These are phyloP conservation scores for Diaporthe ilicicola DNA, from an alignment of 2,329 filamentous ascomycete genomes.

Conservation along the genomic window DNA sequence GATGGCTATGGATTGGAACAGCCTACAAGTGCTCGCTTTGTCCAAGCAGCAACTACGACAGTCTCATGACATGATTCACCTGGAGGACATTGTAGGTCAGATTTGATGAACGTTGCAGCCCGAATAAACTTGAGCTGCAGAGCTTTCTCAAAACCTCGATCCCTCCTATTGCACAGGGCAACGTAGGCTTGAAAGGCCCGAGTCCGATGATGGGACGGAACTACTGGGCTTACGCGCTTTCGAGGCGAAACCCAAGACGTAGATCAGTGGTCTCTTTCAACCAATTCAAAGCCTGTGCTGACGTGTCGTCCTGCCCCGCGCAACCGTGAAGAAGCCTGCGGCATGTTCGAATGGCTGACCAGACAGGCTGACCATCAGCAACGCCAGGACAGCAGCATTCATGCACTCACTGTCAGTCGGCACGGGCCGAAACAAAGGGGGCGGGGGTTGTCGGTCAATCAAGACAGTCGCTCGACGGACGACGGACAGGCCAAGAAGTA, in stretches of 20 bases:
- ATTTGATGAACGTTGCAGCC: background rate
- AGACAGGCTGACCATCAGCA: no score
- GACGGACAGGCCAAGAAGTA: background rate
- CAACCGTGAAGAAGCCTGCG: background rate
- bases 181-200: background rate
- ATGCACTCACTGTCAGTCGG: background rate
- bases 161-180: background rate
- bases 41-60: background rate
- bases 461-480: background rate
- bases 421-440: slow-evolving; percentile 9
- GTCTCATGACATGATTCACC: background rate
- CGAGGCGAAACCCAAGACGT: background rate
- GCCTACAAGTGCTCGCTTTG: background rate
- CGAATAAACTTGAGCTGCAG: background rate
- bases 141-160: background rate
- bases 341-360: background rate
- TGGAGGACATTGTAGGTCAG: background rate
- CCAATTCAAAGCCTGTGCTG: slow-evolving; percentile 7
- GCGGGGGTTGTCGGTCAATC: slow-evolving; percentile 9
- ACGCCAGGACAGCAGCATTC: background rate
- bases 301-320: background rate
- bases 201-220: background rate
- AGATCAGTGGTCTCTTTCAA: slow-evolving; percentile 2
- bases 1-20: background rate
- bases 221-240: background rate